These are phyloP conservation scores for Ramaria rubella DNA, from an alignment of 768 basidiomycete species.

Conservation along the genomic window DNA sequence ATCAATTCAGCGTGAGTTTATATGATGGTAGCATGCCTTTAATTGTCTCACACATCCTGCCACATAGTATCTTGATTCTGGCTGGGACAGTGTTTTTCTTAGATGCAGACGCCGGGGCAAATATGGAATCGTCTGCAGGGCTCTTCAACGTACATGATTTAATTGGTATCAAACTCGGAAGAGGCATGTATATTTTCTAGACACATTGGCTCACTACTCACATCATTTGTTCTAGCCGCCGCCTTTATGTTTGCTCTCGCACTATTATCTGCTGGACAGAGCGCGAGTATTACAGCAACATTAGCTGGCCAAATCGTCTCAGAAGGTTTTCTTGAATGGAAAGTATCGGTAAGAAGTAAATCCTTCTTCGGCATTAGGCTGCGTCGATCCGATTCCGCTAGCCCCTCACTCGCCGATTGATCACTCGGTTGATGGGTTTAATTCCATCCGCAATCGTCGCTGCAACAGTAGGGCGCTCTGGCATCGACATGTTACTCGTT, in stretches of 20 bases:
- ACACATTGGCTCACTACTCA: neutral
- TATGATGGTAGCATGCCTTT: neutral
- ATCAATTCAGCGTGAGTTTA: constrained; percentile 36
- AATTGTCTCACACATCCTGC: neutral
- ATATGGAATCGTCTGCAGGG: constrained; percentile 25
- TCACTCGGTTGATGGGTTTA: constrained; percentile 71
- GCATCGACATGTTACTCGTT: constrained; percentile 42
- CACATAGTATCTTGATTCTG: constrained; percentile 33
- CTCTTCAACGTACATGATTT: constrained; percentile 38
- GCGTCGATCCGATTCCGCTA: too few species aligned
- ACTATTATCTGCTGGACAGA: constrained; percentile 40
- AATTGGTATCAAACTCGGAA: constrained; percentile 34
- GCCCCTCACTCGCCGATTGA: constrained; percentile 71
- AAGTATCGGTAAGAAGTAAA: constrained; percentile 27
- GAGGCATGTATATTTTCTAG: constrained; percentile 20
- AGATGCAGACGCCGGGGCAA: constrained; percentile 11
- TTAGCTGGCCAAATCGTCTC: constrained; percentile 43
- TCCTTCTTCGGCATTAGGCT: too few species aligned
- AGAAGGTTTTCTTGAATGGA: constrained; percentile 46
- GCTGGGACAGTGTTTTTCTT: constrained; percentile 39
- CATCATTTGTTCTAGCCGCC: constrained; percentile 19
- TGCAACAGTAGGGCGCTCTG: constrained; percentile 35
- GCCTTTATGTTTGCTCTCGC: constrained; percentile 43
- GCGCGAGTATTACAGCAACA: constrained; percentile 44
- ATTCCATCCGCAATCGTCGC: constrained; percentile 40